Evolutionary conservation across 306 rosid genomes (phyloP).

Genomic region (Sechiopsis laciniata): DNA sequence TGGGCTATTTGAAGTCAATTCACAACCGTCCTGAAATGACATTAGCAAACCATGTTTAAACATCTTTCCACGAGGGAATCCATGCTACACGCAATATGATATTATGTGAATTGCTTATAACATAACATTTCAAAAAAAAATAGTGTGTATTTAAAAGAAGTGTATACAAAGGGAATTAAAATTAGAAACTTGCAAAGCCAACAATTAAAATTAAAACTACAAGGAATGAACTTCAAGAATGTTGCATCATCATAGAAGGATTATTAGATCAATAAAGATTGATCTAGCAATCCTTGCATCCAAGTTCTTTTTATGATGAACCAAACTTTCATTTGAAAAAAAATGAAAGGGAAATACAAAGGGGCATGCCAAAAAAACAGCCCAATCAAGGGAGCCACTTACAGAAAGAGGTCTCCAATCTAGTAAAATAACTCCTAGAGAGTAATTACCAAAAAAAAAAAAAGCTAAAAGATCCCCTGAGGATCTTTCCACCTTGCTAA

Average conservation of each 20-base stretch:
- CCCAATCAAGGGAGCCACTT: too few species aligned
- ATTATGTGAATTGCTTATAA: neutral
- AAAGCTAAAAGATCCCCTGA: too few species aligned
- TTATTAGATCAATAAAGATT: neutral
- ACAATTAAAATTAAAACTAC: neutral
- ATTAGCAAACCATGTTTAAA: constrained; percentile 32
- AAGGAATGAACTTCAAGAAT: neutral
- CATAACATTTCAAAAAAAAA: neutral
- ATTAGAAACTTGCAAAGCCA: neutral
- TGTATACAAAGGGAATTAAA: neutral
- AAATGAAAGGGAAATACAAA: too few species aligned
- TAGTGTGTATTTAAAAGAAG: neutral
- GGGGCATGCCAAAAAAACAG: too few species aligned
- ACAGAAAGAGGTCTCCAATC: too few species aligned
- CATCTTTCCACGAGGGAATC: constrained; percentile 7
- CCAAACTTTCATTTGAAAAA: too few species aligned
- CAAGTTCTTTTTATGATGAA: too few species aligned
- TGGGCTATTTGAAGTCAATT: constrained; percentile 71
- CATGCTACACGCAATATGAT: neutral
- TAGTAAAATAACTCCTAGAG: too few species aligned
- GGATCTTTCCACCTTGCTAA: too few species aligned
- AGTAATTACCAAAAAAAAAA: too few species aligned
- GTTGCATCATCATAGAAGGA: neutral
- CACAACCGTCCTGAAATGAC: constrained; percentile 72
- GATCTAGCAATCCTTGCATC: too few species aligned